A percentile compares a stretch with the other conserved stretches of the same genome.
Evolutionary conservation across 495 filamentous ascomycete species (phyloP).

Genomic region (Aspergillus asperescens): DNA sequence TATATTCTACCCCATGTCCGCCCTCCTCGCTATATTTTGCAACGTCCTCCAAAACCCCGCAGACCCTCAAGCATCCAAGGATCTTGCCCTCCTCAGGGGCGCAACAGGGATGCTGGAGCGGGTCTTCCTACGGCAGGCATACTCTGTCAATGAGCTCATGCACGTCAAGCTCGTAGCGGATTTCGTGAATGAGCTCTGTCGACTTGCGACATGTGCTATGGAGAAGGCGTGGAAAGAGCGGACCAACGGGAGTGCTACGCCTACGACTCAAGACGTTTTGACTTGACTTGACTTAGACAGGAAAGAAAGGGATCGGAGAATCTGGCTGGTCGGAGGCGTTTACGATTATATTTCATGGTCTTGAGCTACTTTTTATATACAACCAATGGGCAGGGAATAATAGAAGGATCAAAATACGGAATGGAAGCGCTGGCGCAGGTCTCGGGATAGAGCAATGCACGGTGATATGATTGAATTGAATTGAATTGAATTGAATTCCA

Average conservation of each 20-base stretch:
- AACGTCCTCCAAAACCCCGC: constrained; percentile 46
- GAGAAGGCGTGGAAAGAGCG: constrained; percentile 38
- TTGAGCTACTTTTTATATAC: too few relatives aligned
- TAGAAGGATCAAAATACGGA: background rate
- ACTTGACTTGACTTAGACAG: too few relatives aligned
- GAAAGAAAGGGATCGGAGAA: too few relatives aligned
- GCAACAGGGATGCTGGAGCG: constrained; percentile 40
- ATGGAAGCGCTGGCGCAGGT: background rate
- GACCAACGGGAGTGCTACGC: background rate
- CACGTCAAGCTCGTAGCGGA: constrained; percentile 45
- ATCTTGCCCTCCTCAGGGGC: constrained; percentile 37
- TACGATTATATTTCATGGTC: background rate
- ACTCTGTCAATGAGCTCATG: constrained; percentile 37
- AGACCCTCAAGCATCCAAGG: constrained; percentile 39
- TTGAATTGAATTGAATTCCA: background rate
- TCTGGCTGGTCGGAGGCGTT: background rate
- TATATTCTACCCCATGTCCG: constrained; percentile 50
- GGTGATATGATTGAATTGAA: background rate
- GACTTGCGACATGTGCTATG: constrained; percentile 40
- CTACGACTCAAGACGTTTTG: background rate
- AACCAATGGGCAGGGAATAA: background rate
- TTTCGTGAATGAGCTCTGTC: constrained; percentile 43
- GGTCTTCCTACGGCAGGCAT: constrained; percentile 36
- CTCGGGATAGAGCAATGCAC: background rate
- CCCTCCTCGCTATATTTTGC: constrained; percentile 46